These are phyloP conservation scores for Aaosphaeria arxii DNA, from an alignment of 2,329 filamentous ascomycete genomes.

Conservation along the genomic window DNA sequence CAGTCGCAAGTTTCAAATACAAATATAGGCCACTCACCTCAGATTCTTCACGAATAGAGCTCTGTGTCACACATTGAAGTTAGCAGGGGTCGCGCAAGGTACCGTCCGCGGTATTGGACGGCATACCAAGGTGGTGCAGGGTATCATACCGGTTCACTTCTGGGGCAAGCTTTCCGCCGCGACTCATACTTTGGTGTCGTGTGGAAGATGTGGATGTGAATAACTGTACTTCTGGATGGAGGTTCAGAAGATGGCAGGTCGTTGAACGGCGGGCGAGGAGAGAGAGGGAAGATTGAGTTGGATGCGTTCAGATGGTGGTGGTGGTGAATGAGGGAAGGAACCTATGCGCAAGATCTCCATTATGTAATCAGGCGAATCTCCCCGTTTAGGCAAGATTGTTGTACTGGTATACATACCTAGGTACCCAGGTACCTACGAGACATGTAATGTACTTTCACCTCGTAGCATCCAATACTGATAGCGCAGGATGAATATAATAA, in stretches of 20 bases:
- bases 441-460: no score
- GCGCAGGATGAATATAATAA: no score
- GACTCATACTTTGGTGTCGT: slow-evolving; percentile 75
- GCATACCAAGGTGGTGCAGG: slow-evolving; percentile 9
- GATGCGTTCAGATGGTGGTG: slow-evolving; percentile 2
- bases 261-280: slow-evolving; percentile 5
- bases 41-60: slow-evolving; percentile 99
- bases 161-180: slow-evolving; percentile 93
- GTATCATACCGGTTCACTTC: slow-evolving; percentile 91
- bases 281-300: slow-evolving; percentile 5
- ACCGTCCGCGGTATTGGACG: slow-evolving; percentile 11
- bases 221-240: slow-evolving; percentile 19
- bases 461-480: no score
- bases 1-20: no score
- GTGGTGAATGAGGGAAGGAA: slow-evolving; percentile 1
- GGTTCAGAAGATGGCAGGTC: slow-evolving; percentile 2
- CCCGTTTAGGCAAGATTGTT: no score
- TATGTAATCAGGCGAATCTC: no score
- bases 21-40: slow-evolving; percentile 56
- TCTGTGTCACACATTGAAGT: slow-evolving; percentile 50
- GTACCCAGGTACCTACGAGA: no score
- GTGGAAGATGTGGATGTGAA: slow-evolving; percentile 11
- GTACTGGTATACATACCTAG: no score
- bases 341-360: neutral
- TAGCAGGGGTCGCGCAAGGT: slow-evolving; percentile 30